phyloP scores from a whole-genome alignment of 495 filamentous ascomycete genomes.

The Xylaria grammica region DNA sequence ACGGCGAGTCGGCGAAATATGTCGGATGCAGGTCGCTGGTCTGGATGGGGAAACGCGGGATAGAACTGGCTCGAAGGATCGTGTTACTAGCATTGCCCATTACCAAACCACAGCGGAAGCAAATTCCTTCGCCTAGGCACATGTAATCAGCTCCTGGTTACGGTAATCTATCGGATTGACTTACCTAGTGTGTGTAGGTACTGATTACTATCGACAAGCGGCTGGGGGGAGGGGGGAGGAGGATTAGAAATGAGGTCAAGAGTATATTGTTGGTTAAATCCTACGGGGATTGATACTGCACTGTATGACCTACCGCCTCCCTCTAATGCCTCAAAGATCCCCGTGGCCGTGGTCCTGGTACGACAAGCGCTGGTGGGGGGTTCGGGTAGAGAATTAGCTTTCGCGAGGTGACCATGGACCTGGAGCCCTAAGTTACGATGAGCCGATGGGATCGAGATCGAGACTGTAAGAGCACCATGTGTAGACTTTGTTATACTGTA shows the following conservation, averaged over 20 bases:
- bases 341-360: slow-evolving; percentile 19
- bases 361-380: slow-evolving; percentile 9
- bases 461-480: not conserved
- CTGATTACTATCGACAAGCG: not conserved
- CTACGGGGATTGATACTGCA: not conserved
- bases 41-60: not conserved
- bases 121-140: not conserved
- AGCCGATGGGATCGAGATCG: not conserved
- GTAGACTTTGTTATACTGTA: not conserved
- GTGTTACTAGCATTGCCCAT: not conserved
- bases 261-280: not conserved
- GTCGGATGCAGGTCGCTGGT: not conserved
- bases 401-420: slow-evolving; percentile 5
- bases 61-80: slow-evolving; percentile 5
- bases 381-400: not conserved
- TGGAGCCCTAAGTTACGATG: slow-evolving; percentile 3
- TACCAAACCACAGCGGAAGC: not conserved
- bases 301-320: too few relatives aligned
- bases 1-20: not conserved
- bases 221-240: not conserved
- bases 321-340: not conserved
- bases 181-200: not conserved
- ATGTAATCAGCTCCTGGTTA: not conserved
- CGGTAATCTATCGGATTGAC: not conserved
- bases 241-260: not conserved